Base-by-base conservation (phyloP, 495 filamentous ascomycete species). In the Hyphodiscus hymeniophilus region DNA sequence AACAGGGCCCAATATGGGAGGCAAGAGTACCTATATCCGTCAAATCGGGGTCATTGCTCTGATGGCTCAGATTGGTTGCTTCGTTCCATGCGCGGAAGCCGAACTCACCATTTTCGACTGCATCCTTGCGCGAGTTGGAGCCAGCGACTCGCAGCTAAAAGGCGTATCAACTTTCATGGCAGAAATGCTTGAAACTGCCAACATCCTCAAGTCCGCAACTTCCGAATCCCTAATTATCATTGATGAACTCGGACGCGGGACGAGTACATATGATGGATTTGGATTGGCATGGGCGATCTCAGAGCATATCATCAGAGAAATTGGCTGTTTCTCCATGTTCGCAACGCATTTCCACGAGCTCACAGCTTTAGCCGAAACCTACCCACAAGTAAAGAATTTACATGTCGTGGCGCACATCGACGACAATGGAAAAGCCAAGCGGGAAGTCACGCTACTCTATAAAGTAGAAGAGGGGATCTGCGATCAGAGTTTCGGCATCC, bases 151-250 rank as follows among this genome's bases (percentile, higher is more conserved):
- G 6, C 92, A 97, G 62, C 79, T 99, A 31, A 99, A 99, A 66
- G 92, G 92, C 30, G 94, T 99, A 7, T 94, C 88, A 33, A 99
- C 92, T 0, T 99, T 99, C 72, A 99, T 99, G 94, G 94, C 94
- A 0, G 92, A 99, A 69, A 99, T 99, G 92, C 76, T 99, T 21
- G 92, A 99, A 61, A 99, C 92, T 0, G 87, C 92, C 47, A 96
- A 95, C 59, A 99, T 99, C 52, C 84, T 99, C 60, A 97, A 97
- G 67, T 90, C 86, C 3, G 92, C 92, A 3, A 97, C 92, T 1
- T 81, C 81, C 7, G 92, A 97, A 58, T 90, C 84, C 4, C 73
- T 99, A 42, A 95, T 99, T 62, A 95, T 99, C 66, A 94, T 97
- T 57, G 94, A 99, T 66, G 92, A 99, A 66, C 80, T 99, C n/a